These are phyloP conservation scores for Tieghemostelium lacteum DNA, from an alignment of 78 protist genomes.

Conservation along the genomic window DNA sequence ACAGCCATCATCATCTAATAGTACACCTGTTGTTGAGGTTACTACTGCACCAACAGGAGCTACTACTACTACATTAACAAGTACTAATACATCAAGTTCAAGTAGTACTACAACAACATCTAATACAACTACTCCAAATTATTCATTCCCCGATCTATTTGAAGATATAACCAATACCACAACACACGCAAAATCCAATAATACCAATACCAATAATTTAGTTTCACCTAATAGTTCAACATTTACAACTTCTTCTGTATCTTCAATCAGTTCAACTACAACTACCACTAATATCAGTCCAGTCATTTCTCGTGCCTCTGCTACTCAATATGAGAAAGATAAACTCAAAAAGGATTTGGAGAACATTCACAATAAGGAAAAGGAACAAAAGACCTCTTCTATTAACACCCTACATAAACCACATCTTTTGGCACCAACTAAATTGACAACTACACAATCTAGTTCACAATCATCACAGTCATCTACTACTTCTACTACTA, in stretches of 20 bases:
- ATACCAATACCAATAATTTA: not conserved
- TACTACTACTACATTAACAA: slow-evolving; percentile 9
- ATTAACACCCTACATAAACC: not conserved
- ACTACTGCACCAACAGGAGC: not conserved
- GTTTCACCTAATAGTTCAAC: not conserved
- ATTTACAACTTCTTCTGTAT: not conserved
- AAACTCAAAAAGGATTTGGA: slow-evolving; percentile 46
- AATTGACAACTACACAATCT: not conserved
- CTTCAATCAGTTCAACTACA: not conserved
- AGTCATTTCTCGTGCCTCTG: slow-evolving; percentile 20
- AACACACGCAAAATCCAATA: not conserved
- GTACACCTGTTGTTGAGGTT: not conserved
- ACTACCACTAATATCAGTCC: slow-evolving; percentile 1
- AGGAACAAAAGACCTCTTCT: not conserved
- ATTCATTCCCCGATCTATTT: slow-evolving; percentile 28
- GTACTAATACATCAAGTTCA: not conserved
- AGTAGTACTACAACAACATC: not conserved
- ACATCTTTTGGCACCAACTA: not conserved
- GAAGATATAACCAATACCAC: not conserved
- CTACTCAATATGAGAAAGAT: slow-evolving; percentile 11
- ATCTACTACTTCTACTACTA: slow-evolving; percentile 6
- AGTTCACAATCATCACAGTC: slow-evolving; percentile 1
- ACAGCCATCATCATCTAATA: not conserved
- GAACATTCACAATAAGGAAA: slow-evolving; percentile 14
- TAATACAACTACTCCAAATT: slow-evolving; percentile 8